Percentiles rank a stretch among this genome's conserved stretches.
phyloP scores from a whole-genome alignment of 2,329 filamentous ascomycete genomes.

The Aspergillus viridinutans region DNA sequence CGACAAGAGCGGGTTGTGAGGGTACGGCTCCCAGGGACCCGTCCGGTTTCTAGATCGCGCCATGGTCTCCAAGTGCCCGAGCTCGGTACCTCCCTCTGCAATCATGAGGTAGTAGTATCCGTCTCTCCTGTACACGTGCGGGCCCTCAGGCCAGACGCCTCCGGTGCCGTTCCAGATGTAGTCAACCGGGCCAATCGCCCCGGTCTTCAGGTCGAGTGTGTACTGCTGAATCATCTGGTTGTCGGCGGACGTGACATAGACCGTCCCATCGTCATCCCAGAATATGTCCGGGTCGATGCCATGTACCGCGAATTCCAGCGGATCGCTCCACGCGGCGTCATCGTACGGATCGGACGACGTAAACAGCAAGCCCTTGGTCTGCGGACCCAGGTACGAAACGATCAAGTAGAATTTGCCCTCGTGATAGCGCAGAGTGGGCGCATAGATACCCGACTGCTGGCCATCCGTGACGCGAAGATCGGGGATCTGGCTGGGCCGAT shows the following conservation, averaged over 20 bases:
- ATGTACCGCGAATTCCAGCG: constrained; percentile 6
- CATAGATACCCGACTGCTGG: constrained; percentile 38
- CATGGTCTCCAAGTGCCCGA: constrained; percentile 24
- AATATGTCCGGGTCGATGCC: constrained; percentile 20
- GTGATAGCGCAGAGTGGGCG: constrained; percentile 38
- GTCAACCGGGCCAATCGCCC: constrained; percentile 2
- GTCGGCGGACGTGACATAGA: constrained; percentile 9
- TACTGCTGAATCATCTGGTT: constrained; percentile 9
- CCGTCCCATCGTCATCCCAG: constrained; percentile 18
- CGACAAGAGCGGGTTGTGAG: constrained; percentile 41
- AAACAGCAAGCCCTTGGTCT: constrained; percentile 13
- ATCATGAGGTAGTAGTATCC: constrained; percentile 29
- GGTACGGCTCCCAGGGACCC: constrained; percentile 41
- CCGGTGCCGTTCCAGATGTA: constrained; percentile 48
- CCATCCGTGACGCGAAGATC: constrained; percentile 19
- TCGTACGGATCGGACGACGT: constrained; percentile 12
- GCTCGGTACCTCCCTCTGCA: constrained; percentile 26
- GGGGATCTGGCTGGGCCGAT: constrained; percentile 32
- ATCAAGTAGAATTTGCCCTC: constrained; percentile 40
- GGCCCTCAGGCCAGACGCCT: constrained; percentile 31
- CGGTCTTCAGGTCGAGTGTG: constrained; percentile 26
- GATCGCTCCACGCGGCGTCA: constrained; percentile 12
- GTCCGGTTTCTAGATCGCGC: constrained; percentile 24
- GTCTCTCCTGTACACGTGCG: constrained; percentile 28
- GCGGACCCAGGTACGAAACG: constrained; percentile 19